These are phyloP conservation scores for Arabidopsis arenosa DNA, from an alignment of 345 rosid genomes.

Conservation along the genomic window DNA sequence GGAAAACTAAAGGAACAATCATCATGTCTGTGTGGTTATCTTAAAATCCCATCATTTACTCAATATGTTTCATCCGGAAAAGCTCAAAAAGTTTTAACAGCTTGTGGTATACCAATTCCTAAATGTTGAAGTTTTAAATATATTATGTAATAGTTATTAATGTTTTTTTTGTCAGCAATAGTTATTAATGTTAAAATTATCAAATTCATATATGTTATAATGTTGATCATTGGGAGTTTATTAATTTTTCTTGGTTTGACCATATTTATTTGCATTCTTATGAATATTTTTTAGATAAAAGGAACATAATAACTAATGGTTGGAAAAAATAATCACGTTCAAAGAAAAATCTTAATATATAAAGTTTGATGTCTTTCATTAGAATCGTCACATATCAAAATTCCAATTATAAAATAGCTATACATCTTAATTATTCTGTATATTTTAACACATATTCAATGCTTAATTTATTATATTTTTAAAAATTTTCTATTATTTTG, in stretches of 20 bases:
- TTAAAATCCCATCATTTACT: slow-evolving; percentile 45
- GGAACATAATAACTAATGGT: too few relatives aligned
- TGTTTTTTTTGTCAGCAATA: neutral
- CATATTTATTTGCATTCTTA: neutral
- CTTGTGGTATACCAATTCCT: slow-evolving; percentile 44
- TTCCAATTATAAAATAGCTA: too few relatives aligned
- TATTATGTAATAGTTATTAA: too few relatives aligned
- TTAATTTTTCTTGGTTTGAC: neutral
- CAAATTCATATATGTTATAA: neutral
- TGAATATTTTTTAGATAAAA: neutral
- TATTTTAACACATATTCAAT: too few relatives aligned
- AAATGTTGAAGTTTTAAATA: neutral
- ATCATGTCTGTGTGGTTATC: slow-evolving; percentile 67
- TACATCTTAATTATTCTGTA: too few relatives aligned
- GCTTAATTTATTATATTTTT: too few relatives aligned
- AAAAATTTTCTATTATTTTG: too few relatives aligned
- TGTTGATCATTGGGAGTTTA: neutral
- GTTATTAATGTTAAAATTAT: neutral
- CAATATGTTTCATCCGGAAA: slow-evolving; percentile 37
- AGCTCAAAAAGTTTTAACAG: slow-evolving; percentile 37
- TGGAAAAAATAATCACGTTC: too few relatives aligned
- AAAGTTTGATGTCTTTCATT: too few relatives aligned
- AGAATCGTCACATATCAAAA: too few relatives aligned
- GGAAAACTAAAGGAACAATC: slow-evolving; percentile 54
- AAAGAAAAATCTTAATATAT: too few relatives aligned